These are phyloP conservation scores for Polygonum aviculare DNA, from an alignment of 148 eudicot genomes.

Conservation along the genomic window DNA sequence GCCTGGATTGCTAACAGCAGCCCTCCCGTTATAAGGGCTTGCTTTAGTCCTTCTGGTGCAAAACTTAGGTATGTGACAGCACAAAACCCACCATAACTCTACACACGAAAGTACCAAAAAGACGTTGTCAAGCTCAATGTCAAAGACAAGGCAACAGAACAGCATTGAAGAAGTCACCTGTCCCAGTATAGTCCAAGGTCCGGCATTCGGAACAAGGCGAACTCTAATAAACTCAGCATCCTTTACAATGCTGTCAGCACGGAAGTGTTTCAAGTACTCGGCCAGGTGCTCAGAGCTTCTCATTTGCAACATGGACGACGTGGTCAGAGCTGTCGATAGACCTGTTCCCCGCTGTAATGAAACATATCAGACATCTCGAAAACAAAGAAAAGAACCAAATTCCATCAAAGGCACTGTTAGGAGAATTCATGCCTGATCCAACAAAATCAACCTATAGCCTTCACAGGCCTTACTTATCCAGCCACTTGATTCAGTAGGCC, in stretches of 20 bases:
- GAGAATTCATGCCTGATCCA: slow-evolving; percentile 77
- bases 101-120: slow-evolving; percentile 14
- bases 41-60: slow-evolving; percentile 87
- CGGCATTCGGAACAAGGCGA: slow-evolving; percentile 67
- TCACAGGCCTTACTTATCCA: slow-evolving; percentile 93
- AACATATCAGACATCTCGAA: slow-evolving; percentile 17
- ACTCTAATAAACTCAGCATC: slow-evolving; percentile 89
- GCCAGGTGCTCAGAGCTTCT: slow-evolving; percentile 55
- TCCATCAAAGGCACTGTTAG: slow-evolving; percentile 11
- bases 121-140: slow-evolving; percentile 1
- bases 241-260: slow-evolving; percentile 81
- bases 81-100: slow-evolving; percentile 98
- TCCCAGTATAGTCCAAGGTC: slow-evolving; percentile 85
- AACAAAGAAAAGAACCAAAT: slow-evolving; percentile 10
- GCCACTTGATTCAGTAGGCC: slow-evolving; percentile 81
- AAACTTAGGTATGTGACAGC: slow-evolving; percentile 88
- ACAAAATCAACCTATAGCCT: slow-evolving; percentile 58
- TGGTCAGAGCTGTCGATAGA: slow-evolving; percentile 73
- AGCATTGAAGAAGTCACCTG: slow-evolving; percentile 39
- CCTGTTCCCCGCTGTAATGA: slow-evolving; percentile 91
- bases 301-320: slow-evolving; percentile 80
- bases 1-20: neutral
- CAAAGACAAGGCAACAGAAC: neutral
- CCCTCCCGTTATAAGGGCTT: slow-evolving; percentile 92
- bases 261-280: slow-evolving; percentile 69